phyloP scores from a whole-genome alignment of 345 rosid genomes.

The Bruguiera sexangula region DNA sequence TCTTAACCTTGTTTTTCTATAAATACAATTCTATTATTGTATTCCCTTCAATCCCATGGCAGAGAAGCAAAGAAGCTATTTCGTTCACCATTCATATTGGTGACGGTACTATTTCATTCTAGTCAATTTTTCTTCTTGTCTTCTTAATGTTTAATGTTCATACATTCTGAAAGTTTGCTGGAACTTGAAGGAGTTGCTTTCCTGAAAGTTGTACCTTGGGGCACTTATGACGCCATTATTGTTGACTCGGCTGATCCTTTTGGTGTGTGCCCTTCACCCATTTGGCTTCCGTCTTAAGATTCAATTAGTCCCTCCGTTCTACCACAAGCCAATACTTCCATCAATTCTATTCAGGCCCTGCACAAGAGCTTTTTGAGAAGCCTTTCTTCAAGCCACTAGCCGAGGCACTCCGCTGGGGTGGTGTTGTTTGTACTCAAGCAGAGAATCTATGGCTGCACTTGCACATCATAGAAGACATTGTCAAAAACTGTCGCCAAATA shows the following conservation, averaged over 20 bases:
- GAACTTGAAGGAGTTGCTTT: conserved; percentile 66
- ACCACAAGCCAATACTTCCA: too few relatives aligned
- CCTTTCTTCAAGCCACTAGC: conserved; percentile 80
- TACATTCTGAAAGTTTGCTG: conserved; percentile 13
- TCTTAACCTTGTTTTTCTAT: too few relatives aligned
- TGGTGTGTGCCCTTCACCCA: conserved; percentile 34
- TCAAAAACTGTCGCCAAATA: conserved; percentile 75
- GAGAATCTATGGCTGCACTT: conserved; percentile 99
- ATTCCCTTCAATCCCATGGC: too few relatives aligned
- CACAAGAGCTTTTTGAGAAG: conserved; percentile 94
- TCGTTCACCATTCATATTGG: conserved; percentile 46
- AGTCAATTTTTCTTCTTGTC: background rate
- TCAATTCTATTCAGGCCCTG: conserved; percentile 59
- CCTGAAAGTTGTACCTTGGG: conserved; percentile 65
- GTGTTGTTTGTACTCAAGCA: conserved; percentile 89
- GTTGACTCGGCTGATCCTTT: conserved; percentile 96
- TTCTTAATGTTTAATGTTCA: background rate
- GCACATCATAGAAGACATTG: conserved; percentile 90
- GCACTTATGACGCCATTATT: conserved; percentile 84
- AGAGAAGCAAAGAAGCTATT: too few relatives aligned
- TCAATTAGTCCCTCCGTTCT: background rate
- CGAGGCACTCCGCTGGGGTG: conserved; percentile 93
- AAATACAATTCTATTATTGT: too few relatives aligned
- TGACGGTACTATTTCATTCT: conserved; percentile 50
- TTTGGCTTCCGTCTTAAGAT: background rate